phyloP scores from a whole-genome alignment of 2,329 filamentous ascomycete genomes.

The Alternaria sp. region DNA sequence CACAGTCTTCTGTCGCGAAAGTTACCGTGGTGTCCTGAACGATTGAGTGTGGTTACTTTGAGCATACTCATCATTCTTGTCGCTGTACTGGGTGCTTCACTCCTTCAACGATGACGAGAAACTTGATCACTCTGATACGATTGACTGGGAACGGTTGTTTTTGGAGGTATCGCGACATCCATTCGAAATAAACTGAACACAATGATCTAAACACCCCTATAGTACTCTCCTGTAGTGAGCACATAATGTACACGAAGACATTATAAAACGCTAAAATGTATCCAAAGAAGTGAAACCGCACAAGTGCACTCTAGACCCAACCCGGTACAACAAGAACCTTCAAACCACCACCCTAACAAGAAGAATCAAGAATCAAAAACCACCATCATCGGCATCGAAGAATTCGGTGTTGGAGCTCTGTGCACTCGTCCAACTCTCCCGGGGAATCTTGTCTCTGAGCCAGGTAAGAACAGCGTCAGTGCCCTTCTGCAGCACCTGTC shows the following conservation, averaged over 20 bases:
- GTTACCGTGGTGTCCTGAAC: background rate
- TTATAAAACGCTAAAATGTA: constrained; percentile 7
- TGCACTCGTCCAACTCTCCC: constrained; percentile 28
- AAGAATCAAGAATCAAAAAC: constrained; percentile 8
- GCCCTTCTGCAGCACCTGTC: constrained; percentile 82
- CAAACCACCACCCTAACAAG: background rate
- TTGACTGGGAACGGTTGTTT: background rate
- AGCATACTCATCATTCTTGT: background rate
- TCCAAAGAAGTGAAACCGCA: background rate
- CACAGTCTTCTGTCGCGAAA: background rate
- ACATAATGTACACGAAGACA: constrained; percentile 11
- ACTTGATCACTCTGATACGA: background rate
- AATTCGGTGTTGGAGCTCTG: constrained; percentile 32
- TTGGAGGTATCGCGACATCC: background rate
- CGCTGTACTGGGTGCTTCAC: background rate
- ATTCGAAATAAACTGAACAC: background rate
- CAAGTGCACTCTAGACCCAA: background rate
- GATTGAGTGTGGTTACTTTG: background rate
- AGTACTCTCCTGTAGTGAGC: background rate
- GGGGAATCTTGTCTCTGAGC: constrained; percentile 77
- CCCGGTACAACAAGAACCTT: background rate
- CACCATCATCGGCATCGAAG: constrained; percentile 26
- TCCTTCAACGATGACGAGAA: background rate
- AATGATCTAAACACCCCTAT: background rate
- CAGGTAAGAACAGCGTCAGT: constrained; percentile 84